A percentile compares a stretch with the other conserved stretches of the same genome.
Evolutionary conservation across 768 basidiomycete genomes (phyloP).

Genomic region (Ramaria sp.): DNA sequence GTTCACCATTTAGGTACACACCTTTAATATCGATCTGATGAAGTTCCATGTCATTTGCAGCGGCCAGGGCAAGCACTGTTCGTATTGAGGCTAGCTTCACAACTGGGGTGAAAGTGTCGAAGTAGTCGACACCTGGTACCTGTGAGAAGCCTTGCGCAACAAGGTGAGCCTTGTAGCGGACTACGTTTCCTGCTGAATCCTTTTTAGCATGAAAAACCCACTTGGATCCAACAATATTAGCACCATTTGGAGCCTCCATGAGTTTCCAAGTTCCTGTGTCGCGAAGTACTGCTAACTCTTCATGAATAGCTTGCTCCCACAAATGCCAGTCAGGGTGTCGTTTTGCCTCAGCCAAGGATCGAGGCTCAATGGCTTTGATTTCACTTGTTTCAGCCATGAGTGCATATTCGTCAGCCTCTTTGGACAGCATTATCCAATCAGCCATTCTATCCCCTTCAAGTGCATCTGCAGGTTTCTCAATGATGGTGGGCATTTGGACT

Average conservation of each 20-base stretch:
- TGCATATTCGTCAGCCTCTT: background rate
- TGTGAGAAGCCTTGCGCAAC: slow-evolving; percentile 24
- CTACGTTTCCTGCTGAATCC: slow-evolving; percentile 16
- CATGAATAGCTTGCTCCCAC: slow-evolving; percentile 1
- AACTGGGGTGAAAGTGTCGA: slow-evolving; percentile 13
- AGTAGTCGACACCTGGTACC: slow-evolving; percentile 24
- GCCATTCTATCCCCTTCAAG: background rate
- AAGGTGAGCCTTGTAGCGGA: slow-evolving; percentile 23
- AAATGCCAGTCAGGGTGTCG: slow-evolving; percentile 16
- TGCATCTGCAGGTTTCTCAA: background rate
- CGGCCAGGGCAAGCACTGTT: slow-evolving; percentile 25
- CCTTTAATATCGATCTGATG: slow-evolving; percentile 32
- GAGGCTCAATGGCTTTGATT: slow-evolving; percentile 6
- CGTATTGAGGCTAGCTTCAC: slow-evolving; percentile 18
- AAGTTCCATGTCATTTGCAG: slow-evolving; percentile 22
- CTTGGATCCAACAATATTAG: slow-evolving; percentile 15
- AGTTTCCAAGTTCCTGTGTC: slow-evolving; percentile 14
- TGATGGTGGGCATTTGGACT: no score
- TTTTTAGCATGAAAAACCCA: slow-evolving; percentile 22
- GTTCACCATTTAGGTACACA: no score
- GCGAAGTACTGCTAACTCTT: slow-evolving; percentile 14
- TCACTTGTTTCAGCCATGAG: slow-evolving; percentile 8
- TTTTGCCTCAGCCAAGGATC: slow-evolving; percentile 14
- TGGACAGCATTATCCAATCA: background rate
- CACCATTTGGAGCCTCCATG: slow-evolving; percentile 15